Evolutionary conservation across 1,284 basidiomycete genomes (phyloP).

Genomic region (Erythrobasidium hasegawianum): DNA sequence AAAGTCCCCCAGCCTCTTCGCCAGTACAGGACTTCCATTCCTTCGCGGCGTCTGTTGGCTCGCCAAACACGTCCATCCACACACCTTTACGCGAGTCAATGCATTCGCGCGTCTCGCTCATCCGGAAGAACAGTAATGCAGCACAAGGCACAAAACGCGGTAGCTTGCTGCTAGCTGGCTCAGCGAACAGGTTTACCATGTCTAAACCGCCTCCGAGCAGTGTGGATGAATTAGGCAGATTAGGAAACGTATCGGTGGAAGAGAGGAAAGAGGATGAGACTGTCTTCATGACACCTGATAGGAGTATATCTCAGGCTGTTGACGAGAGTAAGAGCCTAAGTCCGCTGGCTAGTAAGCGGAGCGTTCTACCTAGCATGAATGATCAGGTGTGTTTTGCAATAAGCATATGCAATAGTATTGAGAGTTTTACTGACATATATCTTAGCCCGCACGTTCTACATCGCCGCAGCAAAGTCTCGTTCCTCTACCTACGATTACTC

Average conservation of each 20-base stretch:
- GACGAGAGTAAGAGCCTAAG: background rate
- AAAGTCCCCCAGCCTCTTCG: background rate
- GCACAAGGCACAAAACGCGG: background rate
- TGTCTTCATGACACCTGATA: background rate
- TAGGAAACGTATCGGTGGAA: background rate
- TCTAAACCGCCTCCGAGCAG: background rate
- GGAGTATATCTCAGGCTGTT: background rate
- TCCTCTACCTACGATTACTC: slow-evolving; percentile 18
- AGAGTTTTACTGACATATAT: background rate
- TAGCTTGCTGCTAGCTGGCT: background rate
- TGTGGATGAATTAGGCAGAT: background rate
- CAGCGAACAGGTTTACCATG: background rate
- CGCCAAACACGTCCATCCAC: background rate
- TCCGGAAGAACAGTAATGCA: background rate
- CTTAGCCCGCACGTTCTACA: background rate
- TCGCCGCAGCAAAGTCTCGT: slow-evolving; percentile 11
- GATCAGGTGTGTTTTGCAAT: background rate
- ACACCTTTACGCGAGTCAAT: background rate
- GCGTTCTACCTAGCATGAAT: background rate
- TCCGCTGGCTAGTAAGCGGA: background rate
- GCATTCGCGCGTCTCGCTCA: slow-evolving; percentile 3
- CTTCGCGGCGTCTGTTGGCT: slow-evolving; percentile 3
- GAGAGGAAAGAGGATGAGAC: background rate
- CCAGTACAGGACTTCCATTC: slow-evolving; percentile 2
- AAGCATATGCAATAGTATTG: background rate